These are phyloP conservation scores for Kandelia obovata DNA, from an alignment of 345 rosid species.

Conservation along the genomic window DNA sequence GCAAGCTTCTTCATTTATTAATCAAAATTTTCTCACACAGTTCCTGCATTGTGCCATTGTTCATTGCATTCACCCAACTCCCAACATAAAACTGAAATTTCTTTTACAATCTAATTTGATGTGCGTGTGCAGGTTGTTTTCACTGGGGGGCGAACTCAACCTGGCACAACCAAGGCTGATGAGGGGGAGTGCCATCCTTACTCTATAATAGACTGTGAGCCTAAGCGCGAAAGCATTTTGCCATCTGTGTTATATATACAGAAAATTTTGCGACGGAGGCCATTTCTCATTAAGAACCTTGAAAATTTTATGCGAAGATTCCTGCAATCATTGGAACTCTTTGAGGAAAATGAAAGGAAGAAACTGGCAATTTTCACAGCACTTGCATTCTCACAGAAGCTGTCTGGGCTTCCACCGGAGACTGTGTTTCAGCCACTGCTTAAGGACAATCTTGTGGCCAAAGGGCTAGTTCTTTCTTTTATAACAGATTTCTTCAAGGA, in stretches of 20 bases:
- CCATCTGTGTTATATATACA: slow-evolving; percentile 88
- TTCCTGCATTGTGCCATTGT: too few relatives aligned
- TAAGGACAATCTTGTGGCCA: slow-evolving; percentile 96
- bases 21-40: background rate
- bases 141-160: slow-evolving; percentile 97
- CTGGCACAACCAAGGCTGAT: slow-evolving; percentile 93
- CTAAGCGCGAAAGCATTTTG: slow-evolving; percentile 69
- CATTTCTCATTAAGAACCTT: slow-evolving; percentile 93
- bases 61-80: too few relatives aligned
- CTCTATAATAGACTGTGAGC: slow-evolving; percentile 84
- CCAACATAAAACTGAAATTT: background rate
- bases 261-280: slow-evolving; percentile 82
- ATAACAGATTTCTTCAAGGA: slow-evolving; percentile 95
- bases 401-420: slow-evolving; percentile 96
- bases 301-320: slow-evolving; percentile 92
- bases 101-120: slow-evolving; percentile 3
- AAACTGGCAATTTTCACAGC: slow-evolving; percentile 98
- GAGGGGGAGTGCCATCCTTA: slow-evolving; percentile 96
- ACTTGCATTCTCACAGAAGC: slow-evolving; percentile 94
- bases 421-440: slow-evolving; percentile 96
- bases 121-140: slow-evolving; percentile 64
- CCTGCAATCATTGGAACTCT: slow-evolving; percentile 96
- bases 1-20: slow-evolving; percentile 28
- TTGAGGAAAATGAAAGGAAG: slow-evolving; percentile 96
- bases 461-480: slow-evolving; percentile 95